Evolutionary conservation across 1,284 basidiomycete genomes (phyloP), one percentile per base, ranked within the genome.

Genomic region (Ustilago vetiveriae): DNA sequence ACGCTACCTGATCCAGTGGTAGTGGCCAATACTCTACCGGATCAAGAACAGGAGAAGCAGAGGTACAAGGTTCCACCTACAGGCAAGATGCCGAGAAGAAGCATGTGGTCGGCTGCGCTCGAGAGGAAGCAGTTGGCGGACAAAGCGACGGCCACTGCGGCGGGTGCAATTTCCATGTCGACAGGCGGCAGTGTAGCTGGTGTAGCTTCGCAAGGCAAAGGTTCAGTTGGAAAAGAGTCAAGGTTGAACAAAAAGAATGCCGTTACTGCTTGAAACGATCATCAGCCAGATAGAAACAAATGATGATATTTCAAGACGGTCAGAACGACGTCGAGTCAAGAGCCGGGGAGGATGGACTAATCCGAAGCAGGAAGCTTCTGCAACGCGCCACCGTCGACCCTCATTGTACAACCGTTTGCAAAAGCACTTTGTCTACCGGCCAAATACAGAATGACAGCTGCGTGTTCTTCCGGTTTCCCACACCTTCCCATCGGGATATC

Each of bases 1-100:
- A 24, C 30, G 23, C 27, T 27, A 24, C 11, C 11, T 8, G 59
- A 73, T 21, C 44, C 54, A 6, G 32, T 54, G 6, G 27, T 59
- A 16, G 14, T 32, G 21, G 39, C 50, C 3, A 64, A 55, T 13
- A 64, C 62, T n/a, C 51, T 80, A 9, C 62, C 62, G 14, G 79
- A 81, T n/a, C 58, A 71, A 23, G 75, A 75, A 23, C 73, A 71
- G 48, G 79, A 79, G 53, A 67, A 70, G 30, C 71, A 69, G 35
- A 48, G 76, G 30, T 75, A 75, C 69, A 79, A 79, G 46, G 76
- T 80, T 32, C 78, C 76, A 9, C 78, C 76, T 6, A 78, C 68
- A 23, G 79, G 79, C 38, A 79, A 76, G 60, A 68, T 81, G 60
- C 79, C 79, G 8, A 37, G 59, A 22, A 43, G 75, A 23, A 11